Evolutionary conservation across 495 filamentous ascomycete genomes (phyloP), one percentile per base, ranked within the genome.

Genomic region (Aspergillus sparsus): DNA sequence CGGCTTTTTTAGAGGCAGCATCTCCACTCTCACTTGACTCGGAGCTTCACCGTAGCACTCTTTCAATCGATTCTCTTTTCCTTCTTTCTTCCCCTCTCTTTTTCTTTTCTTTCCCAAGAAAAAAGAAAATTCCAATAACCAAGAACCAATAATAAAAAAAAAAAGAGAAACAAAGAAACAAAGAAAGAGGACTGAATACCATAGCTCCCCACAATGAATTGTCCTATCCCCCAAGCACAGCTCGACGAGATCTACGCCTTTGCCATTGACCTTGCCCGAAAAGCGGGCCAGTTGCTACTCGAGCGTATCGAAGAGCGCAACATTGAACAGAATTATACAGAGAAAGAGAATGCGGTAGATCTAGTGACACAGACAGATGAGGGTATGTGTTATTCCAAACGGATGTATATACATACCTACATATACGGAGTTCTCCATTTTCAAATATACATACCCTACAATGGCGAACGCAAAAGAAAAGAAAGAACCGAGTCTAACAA

Each of bases 281-380:
- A 83, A 67, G 86, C 86, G 0, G 87, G 87, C 0, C 69, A 80
- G 55, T 70, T 87, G 31, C 73, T 89, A 8, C 68, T 87, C 52
- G 80, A 84, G 11, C 57, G 79, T 68, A 68, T 75, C 55, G 66
- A 80, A 74, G 64, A 79, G 66, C 67, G 80, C 51, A 74, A 73
- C 49, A 68, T 62, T 21, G 65, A 57, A 10, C 66, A 75, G 49
- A 52, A 57, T 7, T 74, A 75, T 27, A 66, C 72, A 15, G 76
- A 79, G 72, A 90, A 90, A 65, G 85, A 87, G 15, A 88, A 80
- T 65, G 77, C 87, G 0, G 87, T 90, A 9, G 86, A 89, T 67
- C 83, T 89, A 52, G 87, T 90, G 35, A 89, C 87, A 32, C 83
- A 89, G 73, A 85, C 84, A 1, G 86, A 89, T 65, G 82, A 87